A percentile compares a stretch with the other conserved stretches of the same genome.
phyloP scores from a whole-genome alignment of 2,329 filamentous ascomycete genomes.

The Nannizziopsis barbatae region DNA sequence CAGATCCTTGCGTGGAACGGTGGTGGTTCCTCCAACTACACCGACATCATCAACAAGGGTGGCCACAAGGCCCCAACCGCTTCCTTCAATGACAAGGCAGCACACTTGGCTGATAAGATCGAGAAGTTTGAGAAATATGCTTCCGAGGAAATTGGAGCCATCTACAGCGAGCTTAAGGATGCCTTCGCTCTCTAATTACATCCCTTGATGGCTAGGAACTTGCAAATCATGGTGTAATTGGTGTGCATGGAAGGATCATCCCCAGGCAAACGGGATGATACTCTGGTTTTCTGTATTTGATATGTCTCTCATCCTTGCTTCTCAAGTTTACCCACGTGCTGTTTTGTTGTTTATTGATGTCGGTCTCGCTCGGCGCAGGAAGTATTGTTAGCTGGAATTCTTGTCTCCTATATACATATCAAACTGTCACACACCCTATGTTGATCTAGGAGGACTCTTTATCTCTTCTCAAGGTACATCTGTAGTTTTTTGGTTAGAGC shows the following conservation, averaged over 20 bases:
- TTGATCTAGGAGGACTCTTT: constrained; percentile 7
- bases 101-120: constrained; percentile 38
- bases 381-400: constrained; percentile 9
- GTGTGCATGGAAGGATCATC: constrained; percentile 1
- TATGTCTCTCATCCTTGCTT: neutral
- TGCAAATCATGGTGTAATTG: constrained; percentile 9
- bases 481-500: constrained; percentile 10
- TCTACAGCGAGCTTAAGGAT: constrained; percentile 35
- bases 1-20: constrained; percentile 94
- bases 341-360: neutral
- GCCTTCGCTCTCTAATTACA: constrained; percentile 30
- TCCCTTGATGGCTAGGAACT: neutral
- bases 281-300: too few relatives aligned
- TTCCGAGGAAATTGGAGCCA: constrained; percentile 37
- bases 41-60: constrained; percentile 63
- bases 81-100: constrained; percentile 28
- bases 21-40: constrained; percentile 86
- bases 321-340: neutral
- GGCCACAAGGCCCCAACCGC: constrained; percentile 49
- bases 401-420: constrained; percentile 10
- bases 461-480: constrained; percentile 7
- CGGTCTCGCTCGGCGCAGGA: constrained; percentile 3
- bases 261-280: neutral
- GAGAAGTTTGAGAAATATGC: constrained; percentile 38
- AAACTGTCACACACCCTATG: constrained; percentile 10